Percentiles rank a stretch among this genome's conserved stretches.
Conservation (phyloP, 2,329 filamentous ascomycete genomes). For the Colletotrichum zoysiae region DNA sequence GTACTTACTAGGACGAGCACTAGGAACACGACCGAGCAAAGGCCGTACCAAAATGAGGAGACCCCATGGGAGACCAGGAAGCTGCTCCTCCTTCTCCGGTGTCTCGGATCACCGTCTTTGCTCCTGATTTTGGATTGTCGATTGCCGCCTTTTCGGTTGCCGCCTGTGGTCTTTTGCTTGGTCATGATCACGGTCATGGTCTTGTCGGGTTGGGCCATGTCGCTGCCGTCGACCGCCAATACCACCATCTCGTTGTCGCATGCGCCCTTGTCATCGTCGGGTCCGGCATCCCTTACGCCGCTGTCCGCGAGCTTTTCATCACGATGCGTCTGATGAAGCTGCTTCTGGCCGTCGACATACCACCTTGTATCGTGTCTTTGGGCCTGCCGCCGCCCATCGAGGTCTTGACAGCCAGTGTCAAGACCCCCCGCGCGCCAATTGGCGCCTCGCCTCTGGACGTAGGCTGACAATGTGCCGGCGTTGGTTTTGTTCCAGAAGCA, state of each 20-base stretch:
- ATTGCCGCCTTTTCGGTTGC: slow-evolving; percentile 2
- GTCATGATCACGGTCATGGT: background rate
- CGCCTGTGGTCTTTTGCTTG: slow-evolving; percentile 4
- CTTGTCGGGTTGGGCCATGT: background rate
- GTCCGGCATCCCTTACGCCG: slow-evolving; percentile 1
- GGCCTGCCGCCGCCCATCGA: background rate
- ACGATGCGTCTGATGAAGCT: background rate
- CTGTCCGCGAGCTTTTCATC: slow-evolving; percentile 1
- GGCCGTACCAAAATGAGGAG: slow-evolving; percentile 42
- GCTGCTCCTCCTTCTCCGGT: slow-evolving; percentile 41
- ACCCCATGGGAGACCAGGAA: slow-evolving; percentile 42
- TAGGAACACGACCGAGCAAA: slow-evolving; percentile 40
- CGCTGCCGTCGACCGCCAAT: slow-evolving; percentile 10
- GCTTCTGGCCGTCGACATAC: background rate
- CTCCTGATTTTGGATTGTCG: background rate
- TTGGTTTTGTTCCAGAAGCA: background rate
- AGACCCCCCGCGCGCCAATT: slow-evolving; percentile 24
- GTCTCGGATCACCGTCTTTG: slow-evolving; percentile 16
- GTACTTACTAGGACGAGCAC: slow-evolving; percentile 38
- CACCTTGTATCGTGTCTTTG: background rate
- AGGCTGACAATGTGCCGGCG: slow-evolving; percentile 26
- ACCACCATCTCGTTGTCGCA: slow-evolving; percentile 12
- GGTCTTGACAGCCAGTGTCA: slow-evolving; percentile 15
- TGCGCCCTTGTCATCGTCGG: slow-evolving; percentile 2
- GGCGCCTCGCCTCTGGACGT: slow-evolving; percentile 15